Percentiles rank a stretch among this genome's conserved stretches.
Conservation (phyloP, 2,329 filamentous ascomycete species). For the Pseudogymnoascus sp. region DNA sequence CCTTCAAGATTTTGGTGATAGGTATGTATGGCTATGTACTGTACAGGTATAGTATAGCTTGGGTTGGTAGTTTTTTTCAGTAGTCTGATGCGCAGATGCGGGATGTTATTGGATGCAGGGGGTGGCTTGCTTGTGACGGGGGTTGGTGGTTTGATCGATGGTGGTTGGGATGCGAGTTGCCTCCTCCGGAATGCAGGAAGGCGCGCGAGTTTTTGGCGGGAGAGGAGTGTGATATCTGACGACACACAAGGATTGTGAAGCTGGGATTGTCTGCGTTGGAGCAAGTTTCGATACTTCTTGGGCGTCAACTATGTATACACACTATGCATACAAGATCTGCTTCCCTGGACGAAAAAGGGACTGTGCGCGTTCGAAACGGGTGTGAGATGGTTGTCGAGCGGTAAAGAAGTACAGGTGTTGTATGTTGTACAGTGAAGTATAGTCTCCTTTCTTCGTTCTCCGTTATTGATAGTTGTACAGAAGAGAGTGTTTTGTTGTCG, state of each 20-base stretch:
- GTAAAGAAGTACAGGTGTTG: neutral
- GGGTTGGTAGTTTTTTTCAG: neutral
- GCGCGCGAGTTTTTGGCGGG: neutral
- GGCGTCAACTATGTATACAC: slow-evolving; percentile 1
- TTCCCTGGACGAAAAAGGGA: slow-evolving; percentile 7
- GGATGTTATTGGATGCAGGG: slow-evolving; percentile 4
- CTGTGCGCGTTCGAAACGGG: slow-evolving; percentile 2
- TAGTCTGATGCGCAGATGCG: neutral
- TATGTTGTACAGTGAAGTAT: neutral
- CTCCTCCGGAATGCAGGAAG: slow-evolving; percentile 1
- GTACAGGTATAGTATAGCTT: slow-evolving; percentile 1
- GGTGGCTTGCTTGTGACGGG: neutral
- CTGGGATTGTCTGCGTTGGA: no score
- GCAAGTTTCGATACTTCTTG: neutral
- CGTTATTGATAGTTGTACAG: neutral
- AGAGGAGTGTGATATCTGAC: neutral
- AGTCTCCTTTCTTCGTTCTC: no score
- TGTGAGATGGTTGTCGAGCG: neutral
- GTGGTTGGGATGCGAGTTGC: slow-evolving; percentile 4
- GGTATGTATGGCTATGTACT: neutral
- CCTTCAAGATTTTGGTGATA: no score
- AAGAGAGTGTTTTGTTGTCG: neutral
- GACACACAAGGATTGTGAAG: slow-evolving; percentile 1
- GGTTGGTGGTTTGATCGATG: neutral
- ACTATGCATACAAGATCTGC: slow-evolving; percentile 5